A percentile compares a stretch with the other conserved stretches of the same genome.
Conservation (phyloP, 768 basidiomycete species). For the Boletus tylopilopsis region DNA sequence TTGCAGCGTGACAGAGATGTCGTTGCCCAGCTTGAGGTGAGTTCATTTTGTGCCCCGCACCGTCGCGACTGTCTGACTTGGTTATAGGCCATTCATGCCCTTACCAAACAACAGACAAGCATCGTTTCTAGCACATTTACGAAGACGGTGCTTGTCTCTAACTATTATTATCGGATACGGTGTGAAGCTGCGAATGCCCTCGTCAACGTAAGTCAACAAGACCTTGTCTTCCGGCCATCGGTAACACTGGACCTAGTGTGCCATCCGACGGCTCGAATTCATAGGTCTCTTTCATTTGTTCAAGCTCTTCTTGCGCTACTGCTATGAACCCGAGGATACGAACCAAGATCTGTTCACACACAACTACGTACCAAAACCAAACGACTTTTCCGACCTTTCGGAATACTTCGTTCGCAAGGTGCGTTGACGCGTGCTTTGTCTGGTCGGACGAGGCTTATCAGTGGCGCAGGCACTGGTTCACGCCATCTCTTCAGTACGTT, state of each 20-base stretch:
- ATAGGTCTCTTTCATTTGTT: conserved; percentile 93
- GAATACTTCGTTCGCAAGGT: conserved; percentile 97
- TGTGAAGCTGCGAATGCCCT: conserved; percentile 91
- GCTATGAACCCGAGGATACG: conserved; percentile 81
- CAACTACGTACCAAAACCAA: conserved; percentile 91
- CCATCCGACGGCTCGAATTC: conserved; percentile 77
- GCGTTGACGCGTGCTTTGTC: conserved; percentile 2
- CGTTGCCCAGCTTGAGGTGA: conserved; percentile 92
- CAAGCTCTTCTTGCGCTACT: conserved; percentile 89
- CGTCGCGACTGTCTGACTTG: conserved; percentile 9
- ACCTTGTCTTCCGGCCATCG: conserved; percentile 4
- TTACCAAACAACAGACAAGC: conserved; percentile 74
- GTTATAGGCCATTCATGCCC: conserved; percentile 85
- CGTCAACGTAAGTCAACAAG: conserved; percentile 55
- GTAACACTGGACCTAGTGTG: conserved; percentile 54
- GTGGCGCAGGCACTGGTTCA: conserved; percentile 63
- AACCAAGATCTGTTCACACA: conserved; percentile 82
- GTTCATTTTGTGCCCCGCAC: conserved; percentile 19
- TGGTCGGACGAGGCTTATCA: conserved; percentile 3
- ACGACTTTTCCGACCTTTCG: conserved; percentile 86
- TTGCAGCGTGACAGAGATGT: conserved; percentile 95
- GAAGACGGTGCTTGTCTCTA: conserved; percentile 89
- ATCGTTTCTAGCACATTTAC: conserved; percentile 90
- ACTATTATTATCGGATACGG: conserved; percentile 94
- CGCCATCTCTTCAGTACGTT: conserved; percentile 82